Evolutionary conservation across 805 yeast genomes (phyloP), one percentile per base, ranked within the genome.

Genomic region (Starmerella tilneyi): DNA sequence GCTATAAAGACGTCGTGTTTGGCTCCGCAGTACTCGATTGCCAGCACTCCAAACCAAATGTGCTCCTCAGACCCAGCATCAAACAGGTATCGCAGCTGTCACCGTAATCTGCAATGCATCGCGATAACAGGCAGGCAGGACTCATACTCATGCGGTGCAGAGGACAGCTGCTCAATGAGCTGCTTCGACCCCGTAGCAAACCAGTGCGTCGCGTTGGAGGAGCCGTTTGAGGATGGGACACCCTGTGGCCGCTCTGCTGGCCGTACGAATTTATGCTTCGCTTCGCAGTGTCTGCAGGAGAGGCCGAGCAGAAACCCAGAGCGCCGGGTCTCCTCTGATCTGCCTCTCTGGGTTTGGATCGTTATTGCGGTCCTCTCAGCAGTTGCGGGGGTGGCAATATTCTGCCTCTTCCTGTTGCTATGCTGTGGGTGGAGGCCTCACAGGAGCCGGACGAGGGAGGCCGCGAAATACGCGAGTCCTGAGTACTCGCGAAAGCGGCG

Each of bases 1-100:
- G 36, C 52, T 9, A 52, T 60, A 43, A 60, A 63, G 42, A 42
- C 63, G 9, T 52, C 63, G 2, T 55, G 58, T 30, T 27, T 55
- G 24, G 38, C 35, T 20, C 34, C 34, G 5, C 8, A 24, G 27
- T 21, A 29, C 11, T 22, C 17, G 2, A 24, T 15, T 9, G 13
- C 36, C 21, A 21, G 16, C 20, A 21, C 37, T 6, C 36, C 8
- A 11, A 35, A 11, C 41, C 31, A 26, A 15, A 9, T 7, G 4
- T 45, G 49, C 40, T 35, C 36, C 26, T n/a, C 20, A 9, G 27
- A 30, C 15, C 9, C 8, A 8, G 31, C 40, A 19, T 30, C 47
- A 17, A 43, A 8, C 19, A 17, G 16, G 20, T 28, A 16, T 9
- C 29, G 30, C 9, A 6, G 12, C 29, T 41, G 49, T 30, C 38